A percentile compares a stretch with the other conserved stretches of the same genome.
These are phyloP conservation scores for Dactylellina sp. DNA, from an alignment of 2,329 filamentous ascomycete species.

Conservation along the genomic window DNA sequence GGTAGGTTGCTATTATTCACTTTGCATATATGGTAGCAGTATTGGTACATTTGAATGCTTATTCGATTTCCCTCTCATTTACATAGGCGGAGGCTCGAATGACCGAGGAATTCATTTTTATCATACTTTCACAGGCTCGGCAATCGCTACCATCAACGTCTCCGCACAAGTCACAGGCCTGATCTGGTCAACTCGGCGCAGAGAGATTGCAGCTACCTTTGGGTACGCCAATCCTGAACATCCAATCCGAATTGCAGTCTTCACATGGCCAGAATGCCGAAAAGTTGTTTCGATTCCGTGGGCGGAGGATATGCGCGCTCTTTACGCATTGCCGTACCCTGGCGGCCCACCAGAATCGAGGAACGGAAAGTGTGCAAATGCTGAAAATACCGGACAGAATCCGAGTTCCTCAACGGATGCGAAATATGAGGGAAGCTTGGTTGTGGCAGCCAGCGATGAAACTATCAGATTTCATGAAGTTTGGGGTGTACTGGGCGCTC, in stretches of 20 bases:
- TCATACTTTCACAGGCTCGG: conserved; percentile 83
- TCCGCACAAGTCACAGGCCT: conserved; percentile 92
- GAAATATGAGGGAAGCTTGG: conserved; percentile 80
- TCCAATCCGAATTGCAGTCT: conserved; percentile 87
- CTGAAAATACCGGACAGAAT: conserved; percentile 8
- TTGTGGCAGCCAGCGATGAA: conserved; percentile 90
- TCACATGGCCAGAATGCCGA: conserved; percentile 91
- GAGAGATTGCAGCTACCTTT: conserved; percentile 92
- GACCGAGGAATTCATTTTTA: conserved; percentile 97
- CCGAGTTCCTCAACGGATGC: conserved; percentile 52
- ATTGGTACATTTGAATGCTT: too few species aligned
- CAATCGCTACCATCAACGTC: conserved; percentile 89
- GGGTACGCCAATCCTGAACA: conserved; percentile 93
- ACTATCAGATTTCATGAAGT: conserved; percentile 96
- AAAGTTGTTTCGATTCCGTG: conserved; percentile 87
- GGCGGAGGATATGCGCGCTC: conserved; percentile 80
- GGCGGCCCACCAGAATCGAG: conserved; percentile 65
- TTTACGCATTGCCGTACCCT: conserved; percentile 90
- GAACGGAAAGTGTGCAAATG: conserved; percentile 29
- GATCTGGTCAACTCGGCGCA: conserved; percentile 85
- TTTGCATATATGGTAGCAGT: too few species aligned
- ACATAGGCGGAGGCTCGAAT: conserved; percentile 80
- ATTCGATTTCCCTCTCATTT: neutral
- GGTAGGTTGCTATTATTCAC: conserved; percentile 62
- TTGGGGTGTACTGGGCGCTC: conserved; percentile 72